phyloP scores from a whole-genome alignment of 1,284 basidiomycete genomes.

The Papiliotrema fonsecae region DNA sequence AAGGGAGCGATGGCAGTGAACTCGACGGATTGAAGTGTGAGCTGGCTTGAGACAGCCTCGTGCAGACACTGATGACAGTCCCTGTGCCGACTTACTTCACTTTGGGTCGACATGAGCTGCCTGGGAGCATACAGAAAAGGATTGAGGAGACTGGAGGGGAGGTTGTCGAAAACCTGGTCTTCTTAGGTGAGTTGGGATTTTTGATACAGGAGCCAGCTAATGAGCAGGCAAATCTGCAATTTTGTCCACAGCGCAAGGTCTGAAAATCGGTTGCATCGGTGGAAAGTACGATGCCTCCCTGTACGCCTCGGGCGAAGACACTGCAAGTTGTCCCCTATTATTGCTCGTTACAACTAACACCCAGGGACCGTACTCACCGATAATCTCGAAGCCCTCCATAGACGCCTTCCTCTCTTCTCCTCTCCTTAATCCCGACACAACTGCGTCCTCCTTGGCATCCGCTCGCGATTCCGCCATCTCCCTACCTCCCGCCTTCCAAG shows the following conservation, averaged over 20 bases:
- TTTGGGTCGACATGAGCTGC: constrained; percentile 71
- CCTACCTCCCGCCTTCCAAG: constrained; percentile 50
- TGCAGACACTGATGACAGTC: constrained; percentile 50
- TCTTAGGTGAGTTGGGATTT: constrained; percentile 62
- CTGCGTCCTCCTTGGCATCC: constrained; percentile 61
- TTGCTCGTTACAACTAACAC: constrained; percentile 54
- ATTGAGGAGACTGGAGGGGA: constrained; percentile 70
- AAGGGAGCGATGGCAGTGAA: constrained; percentile 51
- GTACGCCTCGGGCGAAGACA: constrained; percentile 41
- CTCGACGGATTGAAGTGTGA: constrained; percentile 43
- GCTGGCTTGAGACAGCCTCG: background rate
- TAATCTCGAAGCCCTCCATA: constrained; percentile 65
- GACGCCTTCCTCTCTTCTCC: constrained; percentile 57
- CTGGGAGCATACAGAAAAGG: constrained; percentile 64
- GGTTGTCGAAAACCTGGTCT: constrained; percentile 72
- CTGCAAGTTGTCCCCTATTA: background rate
- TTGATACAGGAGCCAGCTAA: background rate
- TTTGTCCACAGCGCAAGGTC: constrained; percentile 72
- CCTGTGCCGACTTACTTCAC: constrained; percentile 90
- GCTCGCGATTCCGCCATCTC: constrained; percentile 66
- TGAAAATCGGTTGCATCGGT: constrained; percentile 79
- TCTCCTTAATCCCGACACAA: constrained; percentile 44
- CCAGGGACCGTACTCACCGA: constrained; percentile 64
- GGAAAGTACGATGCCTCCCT: constrained; percentile 65
- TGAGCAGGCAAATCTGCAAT: constrained; percentile 71